phyloP scores from a whole-genome alignment of 2,329 filamentous ascomycete genomes.

The Monosporascus ibericus region DNA sequence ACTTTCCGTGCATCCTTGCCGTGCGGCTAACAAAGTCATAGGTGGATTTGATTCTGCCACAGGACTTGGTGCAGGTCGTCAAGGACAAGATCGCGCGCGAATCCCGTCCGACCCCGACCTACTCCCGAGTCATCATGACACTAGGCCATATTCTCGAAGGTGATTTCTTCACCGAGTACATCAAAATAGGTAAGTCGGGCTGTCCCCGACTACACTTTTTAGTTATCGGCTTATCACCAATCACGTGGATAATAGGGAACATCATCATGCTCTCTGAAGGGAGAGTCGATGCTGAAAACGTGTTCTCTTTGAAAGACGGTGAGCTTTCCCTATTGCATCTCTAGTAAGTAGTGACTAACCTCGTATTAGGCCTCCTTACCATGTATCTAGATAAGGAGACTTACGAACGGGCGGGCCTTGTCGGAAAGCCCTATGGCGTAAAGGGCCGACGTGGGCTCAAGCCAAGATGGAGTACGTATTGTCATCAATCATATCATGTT shows the following conservation, averaged over 20 bases:
- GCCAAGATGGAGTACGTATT: conserved; percentile 61
- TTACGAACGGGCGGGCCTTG: conserved; percentile 77
- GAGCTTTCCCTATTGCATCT: conserved; percentile 11
- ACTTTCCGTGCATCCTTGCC: background rate
- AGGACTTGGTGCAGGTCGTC: conserved; percentile 51
- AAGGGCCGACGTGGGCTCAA: conserved; percentile 56
- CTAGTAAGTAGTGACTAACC: background rate
- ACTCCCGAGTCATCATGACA: conserved; percentile 66
- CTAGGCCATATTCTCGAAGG: conserved; percentile 65
- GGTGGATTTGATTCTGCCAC: conserved; percentile 68
- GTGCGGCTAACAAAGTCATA: conserved; percentile 18
- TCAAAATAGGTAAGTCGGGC: conserved; percentile 61
- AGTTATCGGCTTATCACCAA: background rate
- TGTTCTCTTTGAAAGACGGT: conserved; percentile 68
- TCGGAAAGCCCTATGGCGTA: conserved; percentile 59
- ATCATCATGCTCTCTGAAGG: conserved; percentile 82
- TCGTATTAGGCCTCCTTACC: conserved; percentile 51
- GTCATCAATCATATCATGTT: conserved; percentile 13
- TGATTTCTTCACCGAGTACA: conserved; percentile 76
- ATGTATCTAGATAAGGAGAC: conserved; percentile 75
- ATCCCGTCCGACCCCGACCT: conserved; percentile 35
- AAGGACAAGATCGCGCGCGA: conserved; percentile 41
- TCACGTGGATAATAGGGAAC: conserved; percentile 49
- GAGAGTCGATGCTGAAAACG: conserved; percentile 60
- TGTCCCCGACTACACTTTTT: no score